Evolutionary conservation across 768 basidiomycete genomes (phyloP).

Genomic region (Mycena chlorophos): DNA sequence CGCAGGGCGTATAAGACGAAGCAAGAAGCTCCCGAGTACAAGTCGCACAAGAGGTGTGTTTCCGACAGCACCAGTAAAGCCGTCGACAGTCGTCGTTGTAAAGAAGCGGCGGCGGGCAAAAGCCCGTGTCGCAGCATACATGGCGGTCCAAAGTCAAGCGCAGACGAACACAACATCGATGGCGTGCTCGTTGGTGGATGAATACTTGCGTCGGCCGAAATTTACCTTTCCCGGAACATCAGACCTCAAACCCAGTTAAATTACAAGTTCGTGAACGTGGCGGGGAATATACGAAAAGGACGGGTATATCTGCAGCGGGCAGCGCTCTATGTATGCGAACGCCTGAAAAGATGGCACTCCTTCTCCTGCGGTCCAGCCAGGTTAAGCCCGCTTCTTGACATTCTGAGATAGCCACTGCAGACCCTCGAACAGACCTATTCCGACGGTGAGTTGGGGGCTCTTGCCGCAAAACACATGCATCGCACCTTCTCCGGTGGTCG

Average conservation of each 20-base stretch:
- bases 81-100: slow-evolving; percentile 61
- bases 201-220: too few species aligned
- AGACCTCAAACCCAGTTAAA: too few species aligned
- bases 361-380: not conserved
- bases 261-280: too few species aligned
- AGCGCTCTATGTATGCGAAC: too few species aligned
- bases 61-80: slow-evolving; percentile 87
- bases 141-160: slow-evolving; percentile 28
- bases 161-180: slow-evolving; percentile 2
- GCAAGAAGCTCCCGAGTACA: not conserved
- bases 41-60: slow-evolving; percentile 87
- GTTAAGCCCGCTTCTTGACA: slow-evolving; percentile 64
- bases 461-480: not conserved
- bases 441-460: slow-evolving; percentile 55
- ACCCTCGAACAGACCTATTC: slow-evolving; percentile 96
- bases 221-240: too few species aligned
- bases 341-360: too few species aligned
- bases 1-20: not conserved
- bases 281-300: too few species aligned
- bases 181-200: slow-evolving; percentile 5
- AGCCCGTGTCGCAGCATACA: slow-evolving; percentile 35
- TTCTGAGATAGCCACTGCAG: slow-evolving; percentile 97
- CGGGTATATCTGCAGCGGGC: too few species aligned
- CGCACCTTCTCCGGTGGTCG: slow-evolving; percentile 6
- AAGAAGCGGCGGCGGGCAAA: slow-evolving; percentile 36